Conservation (phyloP, 306 rosid species). For the Vachellia collinsii region DNA sequence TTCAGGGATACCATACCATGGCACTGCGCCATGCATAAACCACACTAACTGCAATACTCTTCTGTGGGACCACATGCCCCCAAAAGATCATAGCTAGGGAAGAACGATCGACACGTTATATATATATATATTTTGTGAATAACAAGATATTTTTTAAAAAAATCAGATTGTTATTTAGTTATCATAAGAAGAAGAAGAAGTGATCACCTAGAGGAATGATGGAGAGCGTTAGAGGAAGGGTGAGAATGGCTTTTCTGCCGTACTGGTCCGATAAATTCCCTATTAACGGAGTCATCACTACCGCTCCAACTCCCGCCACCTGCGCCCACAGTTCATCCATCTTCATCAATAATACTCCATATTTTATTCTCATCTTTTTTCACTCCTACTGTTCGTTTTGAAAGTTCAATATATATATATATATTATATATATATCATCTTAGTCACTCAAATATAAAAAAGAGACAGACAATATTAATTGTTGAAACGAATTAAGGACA, state of each 20-base stretch:
- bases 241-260: conserved; percentile 76
- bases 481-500: neutral
- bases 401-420: neutral
- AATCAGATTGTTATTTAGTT: no score
- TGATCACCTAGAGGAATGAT: conserved; percentile 70
- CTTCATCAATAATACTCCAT: neutral
- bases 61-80: neutral
- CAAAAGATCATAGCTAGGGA: neutral
- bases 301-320: conserved; percentile 79
- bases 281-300: conserved; percentile 74
- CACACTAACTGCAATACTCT: neutral
- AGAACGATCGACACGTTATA: no score
- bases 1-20: no score
- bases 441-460: neutral
- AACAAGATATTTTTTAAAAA: neutral
- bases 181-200: neutral
- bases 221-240: conserved; percentile 62
- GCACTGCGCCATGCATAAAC: no score
- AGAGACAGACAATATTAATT: neutral
- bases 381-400: neutral
- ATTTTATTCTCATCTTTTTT: neutral
- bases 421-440: neutral
- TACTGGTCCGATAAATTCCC: conserved; percentile 82
- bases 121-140: no score
- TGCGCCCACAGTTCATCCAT: conserved; percentile 31